Evolutionary conservation across 2,329 filamentous ascomycete species (phyloP).

Genomic region (Aspergillus ustus): DNA sequence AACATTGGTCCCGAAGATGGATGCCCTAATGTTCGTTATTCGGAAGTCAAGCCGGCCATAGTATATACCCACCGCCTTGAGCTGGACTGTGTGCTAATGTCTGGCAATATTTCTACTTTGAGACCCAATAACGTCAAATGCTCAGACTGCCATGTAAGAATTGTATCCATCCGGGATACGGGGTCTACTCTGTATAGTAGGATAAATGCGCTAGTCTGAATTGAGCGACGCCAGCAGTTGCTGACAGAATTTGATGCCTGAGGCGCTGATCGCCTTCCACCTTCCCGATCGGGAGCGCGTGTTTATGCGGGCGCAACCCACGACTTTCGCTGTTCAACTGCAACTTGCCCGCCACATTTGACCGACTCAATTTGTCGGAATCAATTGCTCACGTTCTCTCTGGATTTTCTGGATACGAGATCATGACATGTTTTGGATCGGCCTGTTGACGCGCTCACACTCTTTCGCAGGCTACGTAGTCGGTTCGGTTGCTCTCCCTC

Average conservation of each 20-base stretch:
- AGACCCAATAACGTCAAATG: too few species aligned
- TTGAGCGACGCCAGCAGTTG: not conserved
- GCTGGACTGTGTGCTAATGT: too few species aligned
- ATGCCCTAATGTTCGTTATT: too few species aligned
- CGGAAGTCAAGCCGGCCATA: too few species aligned
- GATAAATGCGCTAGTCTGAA: not conserved
- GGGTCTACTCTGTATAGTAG: not conserved
- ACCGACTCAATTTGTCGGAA: not conserved
- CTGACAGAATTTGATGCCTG: constrained; percentile 22
- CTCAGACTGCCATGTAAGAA: too few species aligned
- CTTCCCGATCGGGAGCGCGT: constrained; percentile 43
- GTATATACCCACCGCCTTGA: too few species aligned
- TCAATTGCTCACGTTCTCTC: constrained; percentile 4
- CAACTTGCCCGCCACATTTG: not conserved
- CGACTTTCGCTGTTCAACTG: not conserved
- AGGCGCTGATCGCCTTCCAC: constrained; percentile 11
- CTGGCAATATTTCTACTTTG: too few species aligned
- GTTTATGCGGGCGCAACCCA: constrained; percentile 36
- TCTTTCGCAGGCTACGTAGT: constrained; percentile 1
- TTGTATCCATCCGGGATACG: not conserved
- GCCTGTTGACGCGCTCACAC: constrained; percentile 10
- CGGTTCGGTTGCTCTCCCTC: constrained; percentile 19
- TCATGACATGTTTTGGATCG: constrained; percentile 12
- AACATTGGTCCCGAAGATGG: too few species aligned
- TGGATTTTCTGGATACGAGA: constrained; percentile 4